A percentile compares a stretch with the other conserved stretches of the same genome.
phyloP scores from a whole-genome alignment of 2,329 filamentous ascomycete species.

The Colletotrichum destructivum region DNA sequence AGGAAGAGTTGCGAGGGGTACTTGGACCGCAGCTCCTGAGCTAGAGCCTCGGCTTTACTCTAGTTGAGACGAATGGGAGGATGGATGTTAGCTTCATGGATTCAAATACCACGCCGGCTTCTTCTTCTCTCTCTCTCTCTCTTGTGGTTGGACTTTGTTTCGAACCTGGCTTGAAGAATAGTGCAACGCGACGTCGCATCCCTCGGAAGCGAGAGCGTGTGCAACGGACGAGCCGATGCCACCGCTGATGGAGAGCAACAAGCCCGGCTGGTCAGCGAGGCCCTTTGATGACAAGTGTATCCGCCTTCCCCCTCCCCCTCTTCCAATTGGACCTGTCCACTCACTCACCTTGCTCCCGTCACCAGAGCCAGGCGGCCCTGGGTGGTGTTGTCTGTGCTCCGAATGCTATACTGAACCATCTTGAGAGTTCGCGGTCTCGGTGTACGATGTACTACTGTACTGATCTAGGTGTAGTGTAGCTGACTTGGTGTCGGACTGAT shows the following conservation, averaged over 20 bases:
- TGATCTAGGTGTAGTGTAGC: not conserved
- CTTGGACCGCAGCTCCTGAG: constrained; percentile 45
- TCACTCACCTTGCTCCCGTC: constrained; percentile 51
- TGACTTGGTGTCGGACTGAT: constrained; percentile 10
- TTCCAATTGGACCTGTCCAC: no score
- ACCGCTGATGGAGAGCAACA: constrained; percentile 45
- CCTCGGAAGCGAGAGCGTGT: constrained; percentile 51
- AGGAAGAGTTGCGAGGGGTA: constrained; percentile 50
- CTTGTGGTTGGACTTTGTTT: not conserved
- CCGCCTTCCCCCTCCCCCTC: no score
- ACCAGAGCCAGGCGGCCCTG: constrained; percentile 51
- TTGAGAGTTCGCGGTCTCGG: not conserved
- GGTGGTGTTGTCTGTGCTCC: constrained; percentile 46
- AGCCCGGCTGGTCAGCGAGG: not conserved
- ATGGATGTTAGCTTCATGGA: not conserved
- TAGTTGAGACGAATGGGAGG: constrained; percentile 15
- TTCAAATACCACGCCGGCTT: no score
- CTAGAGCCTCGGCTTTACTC: constrained; percentile 51
- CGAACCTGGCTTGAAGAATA: constrained; percentile 52
- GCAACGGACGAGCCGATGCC: constrained; percentile 54
- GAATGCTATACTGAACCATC: constrained; percentile 42
- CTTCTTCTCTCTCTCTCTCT: no score
- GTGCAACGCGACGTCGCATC: constrained; percentile 54
- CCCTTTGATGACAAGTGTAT: no score
- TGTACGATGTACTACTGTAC: no score